Evolutionary conservation across 768 basidiomycete genomes (phyloP), one percentile per base, ranked within the genome.

Genomic region (Boletus vermiculosoides): DNA sequence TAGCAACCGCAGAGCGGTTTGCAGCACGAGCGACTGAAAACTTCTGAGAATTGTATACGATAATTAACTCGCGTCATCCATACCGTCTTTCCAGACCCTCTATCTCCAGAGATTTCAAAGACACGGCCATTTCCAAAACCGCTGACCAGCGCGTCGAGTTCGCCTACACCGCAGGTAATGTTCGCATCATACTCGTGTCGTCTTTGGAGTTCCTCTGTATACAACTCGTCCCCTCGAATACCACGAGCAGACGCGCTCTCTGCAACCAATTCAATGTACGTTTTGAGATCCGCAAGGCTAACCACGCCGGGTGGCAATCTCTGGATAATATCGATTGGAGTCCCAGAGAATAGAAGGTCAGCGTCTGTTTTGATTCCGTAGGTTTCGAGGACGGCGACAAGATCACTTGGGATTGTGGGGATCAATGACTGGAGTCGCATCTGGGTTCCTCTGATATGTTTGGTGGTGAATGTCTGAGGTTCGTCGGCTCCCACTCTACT

Each of bases 71-170:
- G 8, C 22, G n/a, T 50, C 31, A 12, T 37, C 52, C 83, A 57
- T 66, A 90, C 90, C 56, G 86, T 83, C 77, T 89, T 91, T 34
- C 88, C 88, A 15, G 84, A 81, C 8, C 75, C 77, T 65, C 71
- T 78, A 20, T 83, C 80, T 11, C 90, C 90, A 30, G 88, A 85
- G 37, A 92, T 75, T 63, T 92, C 88, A 49, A 88, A 73, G 15
- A 92, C 76, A 23, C 77, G 77, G 45, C 77, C 73, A 20, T 74
- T 73, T n/a, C 75, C 75, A 50, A 87, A 76, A 1, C 80, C 81
- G 25, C 67, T 69, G 20, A 88, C 71, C 12, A 88, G 66, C 13
- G 65, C 66, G 63, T 90, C 87, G 25, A 89, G 71, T 45, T 75
- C 74, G 4, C 66, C 67, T 3, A 85, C 66, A 13, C 84, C 84